Evolutionary conservation across 1,284 basidiomycete genomes (phyloP).

Genomic region (Sanghuangporus baumii): DNA sequence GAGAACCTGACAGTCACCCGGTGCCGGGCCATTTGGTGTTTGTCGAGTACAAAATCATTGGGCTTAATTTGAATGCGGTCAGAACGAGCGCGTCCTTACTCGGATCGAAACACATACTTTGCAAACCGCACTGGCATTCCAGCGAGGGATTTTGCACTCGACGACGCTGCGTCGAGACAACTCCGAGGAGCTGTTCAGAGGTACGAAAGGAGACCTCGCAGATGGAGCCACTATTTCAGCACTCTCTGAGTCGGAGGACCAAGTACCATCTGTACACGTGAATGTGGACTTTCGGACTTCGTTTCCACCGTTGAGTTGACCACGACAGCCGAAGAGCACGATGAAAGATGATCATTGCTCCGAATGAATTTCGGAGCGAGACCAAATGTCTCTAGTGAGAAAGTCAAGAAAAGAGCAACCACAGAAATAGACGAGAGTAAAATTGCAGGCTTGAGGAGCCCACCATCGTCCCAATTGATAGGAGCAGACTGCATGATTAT

Average conservation of each 20-base stretch:
- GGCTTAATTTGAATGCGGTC: background rate
- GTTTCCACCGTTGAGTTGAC: conserved; percentile 9
- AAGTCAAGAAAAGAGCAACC: no score
- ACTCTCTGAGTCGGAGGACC: background rate
- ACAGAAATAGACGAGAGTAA: no score
- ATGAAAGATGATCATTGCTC: background rate
- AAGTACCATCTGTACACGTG: conserved; percentile 5
- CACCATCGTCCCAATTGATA: no score
- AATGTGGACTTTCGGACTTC: conserved; percentile 9
- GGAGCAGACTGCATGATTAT: no score
- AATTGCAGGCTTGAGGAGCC: no score
- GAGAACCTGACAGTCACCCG: background rate
- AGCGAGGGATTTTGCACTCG: conserved; percentile 11
- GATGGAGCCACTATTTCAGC: background rate
- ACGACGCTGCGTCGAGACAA: conserved; percentile 5
- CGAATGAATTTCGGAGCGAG: background rate
- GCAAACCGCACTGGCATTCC: conserved; percentile 20
- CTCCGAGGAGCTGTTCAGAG: background rate
- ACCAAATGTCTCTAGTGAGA: no score
- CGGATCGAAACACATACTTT: conserved; percentile 13
- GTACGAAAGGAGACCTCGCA: background rate
- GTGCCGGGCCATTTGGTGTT: background rate
- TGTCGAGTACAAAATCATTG: background rate
- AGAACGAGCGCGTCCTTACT: no score
- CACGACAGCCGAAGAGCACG: conserved; percentile 11